Evolutionary conservation across 805 yeast genomes (phyloP).

Genomic region (Candida qinlingensis): DNA sequence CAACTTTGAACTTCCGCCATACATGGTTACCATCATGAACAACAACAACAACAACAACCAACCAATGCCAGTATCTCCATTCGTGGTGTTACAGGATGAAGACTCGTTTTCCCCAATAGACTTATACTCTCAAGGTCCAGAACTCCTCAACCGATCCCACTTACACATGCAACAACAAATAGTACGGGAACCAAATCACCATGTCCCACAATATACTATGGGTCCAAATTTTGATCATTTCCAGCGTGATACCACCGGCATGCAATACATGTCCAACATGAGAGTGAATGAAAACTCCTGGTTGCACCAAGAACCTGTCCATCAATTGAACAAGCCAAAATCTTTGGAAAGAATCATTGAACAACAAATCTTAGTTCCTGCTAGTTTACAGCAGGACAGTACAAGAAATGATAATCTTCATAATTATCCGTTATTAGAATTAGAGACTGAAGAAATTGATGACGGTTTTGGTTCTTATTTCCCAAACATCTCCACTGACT

Average conservation of each 20-base stretch:
- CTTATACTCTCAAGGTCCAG: background rate
- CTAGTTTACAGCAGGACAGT: background rate
- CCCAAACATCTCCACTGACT: conserved; percentile 1
- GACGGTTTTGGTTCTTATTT: background rate
- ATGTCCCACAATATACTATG: background rate
- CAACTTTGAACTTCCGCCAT: background rate
- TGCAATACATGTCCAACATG: background rate
- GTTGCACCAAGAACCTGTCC: background rate
- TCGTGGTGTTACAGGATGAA: background rate
- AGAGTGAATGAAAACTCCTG: background rate
- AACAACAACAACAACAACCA: background rate
- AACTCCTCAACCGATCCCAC: background rate
- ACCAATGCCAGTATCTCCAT: background rate
- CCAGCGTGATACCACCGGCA: background rate
- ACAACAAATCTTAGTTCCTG: background rate
- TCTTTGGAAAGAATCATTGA: background rate
- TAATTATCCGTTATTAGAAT: background rate
- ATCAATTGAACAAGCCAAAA: background rate
- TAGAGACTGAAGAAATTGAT: background rate
- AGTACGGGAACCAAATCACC: background rate
- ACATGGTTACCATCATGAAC: background rate
- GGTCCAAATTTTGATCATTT: background rate
- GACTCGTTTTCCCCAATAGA: background rate
- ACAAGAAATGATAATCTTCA: background rate
- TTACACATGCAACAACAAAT: background rate